These are phyloP conservation scores for Periconia sp. DNA, from an alignment of 2,329 filamentous ascomycete genomes.

Conservation along the genomic window DNA sequence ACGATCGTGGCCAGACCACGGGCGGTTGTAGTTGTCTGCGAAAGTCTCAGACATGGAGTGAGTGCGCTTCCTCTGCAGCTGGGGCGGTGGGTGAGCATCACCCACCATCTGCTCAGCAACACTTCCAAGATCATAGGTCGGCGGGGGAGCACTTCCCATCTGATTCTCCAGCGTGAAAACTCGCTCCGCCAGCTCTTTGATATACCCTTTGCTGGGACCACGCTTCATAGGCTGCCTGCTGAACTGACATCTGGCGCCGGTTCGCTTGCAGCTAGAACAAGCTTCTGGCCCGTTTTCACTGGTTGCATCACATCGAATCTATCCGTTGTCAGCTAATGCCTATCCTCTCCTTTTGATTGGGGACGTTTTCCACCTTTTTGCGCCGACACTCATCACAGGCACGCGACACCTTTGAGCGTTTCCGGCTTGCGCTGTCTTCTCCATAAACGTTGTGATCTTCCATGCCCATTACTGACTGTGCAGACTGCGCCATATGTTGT, in stretches of 20 bases:
- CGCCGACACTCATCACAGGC: conserved; percentile 46
- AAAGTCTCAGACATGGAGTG: conserved; percentile 43
- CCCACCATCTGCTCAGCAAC: conserved; percentile 33
- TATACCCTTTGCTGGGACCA: conserved; percentile 46
- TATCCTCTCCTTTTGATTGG: not conserved
- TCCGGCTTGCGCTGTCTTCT: conserved; percentile 36
- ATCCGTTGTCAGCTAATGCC: conserved; percentile 14
- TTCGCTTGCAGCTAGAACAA: conserved; percentile 45
- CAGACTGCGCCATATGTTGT: conserved; percentile 45
- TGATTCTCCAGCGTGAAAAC: conserved; percentile 42
- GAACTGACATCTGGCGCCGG: conserved; percentile 44
- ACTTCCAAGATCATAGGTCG: conserved; percentile 32
- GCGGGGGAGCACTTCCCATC: conserved; percentile 30
- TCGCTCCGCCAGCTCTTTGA: conserved; percentile 44
- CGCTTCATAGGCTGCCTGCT: conserved; percentile 46
- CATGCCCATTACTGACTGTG: conserved; percentile 41
- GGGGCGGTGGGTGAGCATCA: conserved; percentile 32
- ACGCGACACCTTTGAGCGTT: conserved; percentile 45
- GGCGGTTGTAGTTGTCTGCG: conserved; percentile 33
- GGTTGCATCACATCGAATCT: conserved; percentile 46
- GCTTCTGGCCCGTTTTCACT: conserved; percentile 44
- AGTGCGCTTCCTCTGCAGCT: conserved; percentile 40
- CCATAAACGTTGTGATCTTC: conserved; percentile 37
- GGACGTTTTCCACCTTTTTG: conserved; percentile 38
- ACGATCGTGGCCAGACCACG: conserved; percentile 38